Percentiles rank a stretch among this genome's conserved stretches.
phyloP scores from a whole-genome alignment of 495 filamentous ascomycete genomes.

The Entonaema liquescens region DNA sequence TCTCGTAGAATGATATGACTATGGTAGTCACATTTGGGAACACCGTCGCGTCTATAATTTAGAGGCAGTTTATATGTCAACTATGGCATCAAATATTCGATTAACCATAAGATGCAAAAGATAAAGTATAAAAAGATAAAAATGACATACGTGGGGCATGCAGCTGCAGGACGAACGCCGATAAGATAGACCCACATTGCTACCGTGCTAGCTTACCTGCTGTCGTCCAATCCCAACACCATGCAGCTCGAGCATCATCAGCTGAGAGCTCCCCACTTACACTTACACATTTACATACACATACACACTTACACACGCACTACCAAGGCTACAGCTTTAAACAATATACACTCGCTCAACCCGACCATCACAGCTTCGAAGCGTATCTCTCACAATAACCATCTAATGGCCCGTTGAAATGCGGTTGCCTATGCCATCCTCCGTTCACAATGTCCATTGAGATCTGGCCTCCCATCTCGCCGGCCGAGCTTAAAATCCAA shows the following conservation, averaged over 20 bases:
- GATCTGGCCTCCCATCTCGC: slow-evolving; percentile 76
- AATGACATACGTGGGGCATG: slow-evolving; percentile 26
- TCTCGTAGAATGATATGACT: background rate
- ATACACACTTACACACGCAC: too few species aligned
- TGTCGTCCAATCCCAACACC: background rate
- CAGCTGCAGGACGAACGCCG: background rate
- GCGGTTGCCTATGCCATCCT: slow-evolving; percentile 49
- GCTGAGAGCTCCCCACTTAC: slow-evolving; percentile 33
- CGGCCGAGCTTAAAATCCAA: slow-evolving; percentile 69
- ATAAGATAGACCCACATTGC: slow-evolving; percentile 16
- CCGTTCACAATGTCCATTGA: slow-evolving; percentile 71
- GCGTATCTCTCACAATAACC: slow-evolving; percentile 16
- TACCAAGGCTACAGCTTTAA: slow-evolving; percentile 16
- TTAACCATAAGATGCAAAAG: background rate
- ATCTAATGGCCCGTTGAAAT: slow-evolving; percentile 30
- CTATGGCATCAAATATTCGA: background rate
- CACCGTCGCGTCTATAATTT: background rate
- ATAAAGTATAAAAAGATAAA: slow-evolving; percentile 9
- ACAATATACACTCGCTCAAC: background rate
- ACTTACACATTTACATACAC: too few species aligned
- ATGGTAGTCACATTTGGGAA: background rate
- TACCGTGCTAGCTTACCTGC: slow-evolving; percentile 13
- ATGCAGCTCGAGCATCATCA: slow-evolving; percentile 7
- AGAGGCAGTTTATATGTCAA: background rate
- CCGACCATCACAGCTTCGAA: background rate